phyloP scores from a whole-genome alignment of 2,329 filamentous ascomycete genomes.

The Fusarium nodosum region DNA sequence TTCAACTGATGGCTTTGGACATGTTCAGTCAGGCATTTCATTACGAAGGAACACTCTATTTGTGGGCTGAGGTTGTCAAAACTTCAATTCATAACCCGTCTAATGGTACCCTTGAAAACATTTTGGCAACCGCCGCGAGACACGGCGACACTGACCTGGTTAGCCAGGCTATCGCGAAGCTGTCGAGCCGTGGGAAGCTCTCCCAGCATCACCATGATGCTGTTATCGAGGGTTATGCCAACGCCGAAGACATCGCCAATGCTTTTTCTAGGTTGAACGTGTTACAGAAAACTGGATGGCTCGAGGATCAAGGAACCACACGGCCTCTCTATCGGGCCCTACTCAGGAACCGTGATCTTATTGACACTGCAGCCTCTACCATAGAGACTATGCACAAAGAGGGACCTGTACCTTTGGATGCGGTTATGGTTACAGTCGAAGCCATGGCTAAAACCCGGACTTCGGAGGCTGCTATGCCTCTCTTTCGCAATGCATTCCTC shows the following conservation, averaged over 20 bases:
- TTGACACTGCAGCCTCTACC: constrained; percentile 66
- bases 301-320: constrained; percentile 72
- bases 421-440: constrained; percentile 55
- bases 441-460: constrained; percentile 50
- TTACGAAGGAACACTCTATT: constrained; percentile 73
- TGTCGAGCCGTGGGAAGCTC: constrained; percentile 61
- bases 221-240: constrained; percentile 78
- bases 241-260: constrained; percentile 69
- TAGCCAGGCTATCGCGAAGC: constrained; percentile 73
- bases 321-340: constrained; percentile 72
- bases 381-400: constrained; percentile 66
- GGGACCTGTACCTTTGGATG: constrained; percentile 56
- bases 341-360: constrained; percentile 59
- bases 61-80: constrained; percentile 77
- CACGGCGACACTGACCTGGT: constrained; percentile 77
- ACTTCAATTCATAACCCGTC: constrained; percentile 59
- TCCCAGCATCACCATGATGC: constrained; percentile 82
- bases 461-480: constrained; percentile 51
- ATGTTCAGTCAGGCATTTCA: constrained; percentile 75
- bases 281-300: constrained; percentile 70
- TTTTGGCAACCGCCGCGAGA: constrained; percentile 79
- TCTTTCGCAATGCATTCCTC: constrained; percentile 51
- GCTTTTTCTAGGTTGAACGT: constrained; percentile 79
- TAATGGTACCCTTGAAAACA: constrained; percentile 74
- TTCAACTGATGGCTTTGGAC: constrained; percentile 83